These are phyloP conservation scores for Phytophthora brassicae DNA, from an alignment of 352 stramenopile genomes.

Conservation along the genomic window DNA sequence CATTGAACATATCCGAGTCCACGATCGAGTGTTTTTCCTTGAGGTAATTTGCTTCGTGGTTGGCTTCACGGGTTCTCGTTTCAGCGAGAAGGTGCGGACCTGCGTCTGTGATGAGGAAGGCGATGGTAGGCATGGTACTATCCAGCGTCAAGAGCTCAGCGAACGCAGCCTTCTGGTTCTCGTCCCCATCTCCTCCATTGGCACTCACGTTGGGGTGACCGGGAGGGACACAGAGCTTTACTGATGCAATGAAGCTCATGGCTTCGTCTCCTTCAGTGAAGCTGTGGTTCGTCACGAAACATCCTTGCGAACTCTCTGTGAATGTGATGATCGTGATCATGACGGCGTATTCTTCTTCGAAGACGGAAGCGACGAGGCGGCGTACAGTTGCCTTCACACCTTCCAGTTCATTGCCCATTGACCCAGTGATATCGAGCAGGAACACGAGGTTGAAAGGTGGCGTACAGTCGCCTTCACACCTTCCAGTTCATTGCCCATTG, in stretches of 20 bases:
- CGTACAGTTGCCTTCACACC: conserved; percentile 60
- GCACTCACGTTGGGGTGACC: conserved; percentile 31
- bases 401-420: conserved; percentile 57
- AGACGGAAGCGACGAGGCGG: conserved; percentile 52
- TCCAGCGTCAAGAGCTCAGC: conserved; percentile 55
- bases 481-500: conserved; percentile 57
- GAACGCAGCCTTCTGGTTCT: conserved; percentile 72
- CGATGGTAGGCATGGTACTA: conserved; percentile 51
- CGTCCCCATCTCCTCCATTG: conserved; percentile 60
- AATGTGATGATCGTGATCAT: conserved; percentile 79
- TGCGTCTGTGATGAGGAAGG: conserved; percentile 71
- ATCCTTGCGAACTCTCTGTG: conserved; percentile 51
- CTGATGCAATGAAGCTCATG: conserved; percentile 38
- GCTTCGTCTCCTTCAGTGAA: conserved; percentile 58
- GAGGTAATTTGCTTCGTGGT: conserved; percentile 47
- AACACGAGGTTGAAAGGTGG: conserved; percentile 69
- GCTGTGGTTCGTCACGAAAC: conserved; percentile 62
- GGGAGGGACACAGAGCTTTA: conserved; percentile 50
- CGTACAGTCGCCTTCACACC: conserved; percentile 60
- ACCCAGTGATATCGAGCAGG: conserved; percentile 76
- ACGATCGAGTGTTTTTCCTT: conserved; percentile 45
- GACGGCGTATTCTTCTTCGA: conserved; percentile 51
- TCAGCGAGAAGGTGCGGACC: conserved; percentile 49
- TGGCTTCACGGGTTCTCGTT: conserved; percentile 34
- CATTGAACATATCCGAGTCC: conserved; percentile 56